These are phyloP conservation scores for Gynochthodes officinalis DNA, from an alignment of 257 asterid species.

Conservation along the genomic window DNA sequence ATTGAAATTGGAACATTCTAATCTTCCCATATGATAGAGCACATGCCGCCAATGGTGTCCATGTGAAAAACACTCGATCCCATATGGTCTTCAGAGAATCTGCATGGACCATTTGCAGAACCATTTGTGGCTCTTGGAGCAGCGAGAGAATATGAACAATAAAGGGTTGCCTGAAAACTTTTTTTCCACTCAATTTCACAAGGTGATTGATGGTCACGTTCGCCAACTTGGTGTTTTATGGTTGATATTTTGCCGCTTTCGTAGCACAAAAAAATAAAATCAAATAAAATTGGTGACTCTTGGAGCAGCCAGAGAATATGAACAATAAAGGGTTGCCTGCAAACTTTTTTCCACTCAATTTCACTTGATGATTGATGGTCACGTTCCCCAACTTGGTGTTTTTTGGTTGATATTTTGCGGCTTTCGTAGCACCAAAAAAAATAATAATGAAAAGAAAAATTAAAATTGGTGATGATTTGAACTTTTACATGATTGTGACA, in stretches of 20 bases:
- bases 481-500: not conserved
- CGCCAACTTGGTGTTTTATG: not conserved
- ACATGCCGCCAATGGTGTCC: not conserved
- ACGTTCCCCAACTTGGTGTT: not conserved
- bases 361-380: too few relatives aligned
- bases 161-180: not conserved
- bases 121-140: not conserved
- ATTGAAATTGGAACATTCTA: not conserved
- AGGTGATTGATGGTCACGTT: not conserved
- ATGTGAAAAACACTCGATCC: conserved; percentile 6
- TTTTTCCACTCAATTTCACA: not conserved
- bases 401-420: not conserved
- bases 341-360: not conserved
- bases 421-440: too few relatives aligned
- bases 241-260: not conserved
- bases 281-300: not conserved
- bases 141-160: too few relatives aligned
- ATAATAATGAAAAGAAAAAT: too few relatives aligned
- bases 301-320: too few relatives aligned
- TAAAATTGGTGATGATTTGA: not conserved
- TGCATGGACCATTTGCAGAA: conserved; percentile 10
- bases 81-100: conserved; percentile 4
- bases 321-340: not conserved
- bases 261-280: too few relatives aligned
- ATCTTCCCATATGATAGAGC: not conserved